Evolutionary conservation across 768 basidiomycete species (phyloP).

Genomic region (Tylopilus rubrobrunneus): DNA sequence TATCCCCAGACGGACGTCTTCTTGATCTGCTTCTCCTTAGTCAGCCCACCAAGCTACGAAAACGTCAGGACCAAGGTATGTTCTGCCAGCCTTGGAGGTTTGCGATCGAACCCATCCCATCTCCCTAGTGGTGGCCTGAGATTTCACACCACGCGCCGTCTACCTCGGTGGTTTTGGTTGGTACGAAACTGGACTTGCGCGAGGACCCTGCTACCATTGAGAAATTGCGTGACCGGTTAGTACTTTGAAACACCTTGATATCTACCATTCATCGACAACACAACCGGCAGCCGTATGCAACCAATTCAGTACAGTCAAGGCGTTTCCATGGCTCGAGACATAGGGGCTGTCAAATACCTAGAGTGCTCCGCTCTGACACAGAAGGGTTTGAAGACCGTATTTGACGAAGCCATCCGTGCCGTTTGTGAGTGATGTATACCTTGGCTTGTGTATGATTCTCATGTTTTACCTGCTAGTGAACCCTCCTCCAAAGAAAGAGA

Average conservation of each 20-base stretch:
- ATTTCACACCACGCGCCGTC: constrained; percentile 96
- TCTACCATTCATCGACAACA: constrained; percentile 4
- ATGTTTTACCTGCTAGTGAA: constrained; percentile 50
- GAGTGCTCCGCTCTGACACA: constrained; percentile 97
- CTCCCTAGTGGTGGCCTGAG: constrained; percentile 85
- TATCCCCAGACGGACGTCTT: constrained; percentile 99
- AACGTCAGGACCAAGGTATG: constrained; percentile 96
- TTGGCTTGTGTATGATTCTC: constrained; percentile 3
- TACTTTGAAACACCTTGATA: constrained; percentile 5
- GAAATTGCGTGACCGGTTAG: constrained; percentile 86
- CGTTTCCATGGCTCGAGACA: constrained; percentile 86
- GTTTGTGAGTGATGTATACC: constrained; percentile 62
- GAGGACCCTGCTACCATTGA: constrained; percentile 92
- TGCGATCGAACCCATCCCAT: constrained; percentile 4
- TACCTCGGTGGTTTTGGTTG: constrained; percentile 90
- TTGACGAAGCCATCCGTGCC: constrained; percentile 97
- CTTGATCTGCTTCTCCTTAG: constrained; percentile 97
- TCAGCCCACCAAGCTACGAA: constrained; percentile 97
- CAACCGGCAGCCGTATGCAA: constrained; percentile 70
- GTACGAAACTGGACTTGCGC: constrained; percentile 95
- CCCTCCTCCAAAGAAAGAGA: constrained; percentile 61
- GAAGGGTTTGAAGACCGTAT: constrained; percentile 98
- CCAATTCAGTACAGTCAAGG: constrained; percentile 93
- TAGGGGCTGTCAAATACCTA: constrained; percentile 92
- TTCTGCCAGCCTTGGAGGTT: constrained; percentile 4